Evolutionary conservation across 2,329 filamentous ascomycete species (phyloP).

Genomic region (Fusarium tupiense): DNA sequence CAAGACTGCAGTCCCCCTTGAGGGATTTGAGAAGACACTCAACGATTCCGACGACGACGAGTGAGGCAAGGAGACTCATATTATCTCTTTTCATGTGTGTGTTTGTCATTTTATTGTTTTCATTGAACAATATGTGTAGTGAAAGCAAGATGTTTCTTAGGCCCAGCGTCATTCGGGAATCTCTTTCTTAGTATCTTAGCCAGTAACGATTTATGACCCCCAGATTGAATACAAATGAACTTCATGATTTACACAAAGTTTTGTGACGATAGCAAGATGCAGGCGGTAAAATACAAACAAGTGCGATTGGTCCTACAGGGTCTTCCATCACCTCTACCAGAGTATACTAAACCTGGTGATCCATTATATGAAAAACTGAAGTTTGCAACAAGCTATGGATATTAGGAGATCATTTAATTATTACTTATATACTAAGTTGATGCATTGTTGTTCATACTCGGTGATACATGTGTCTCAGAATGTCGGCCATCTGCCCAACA

Average conservation of each 20-base stretch:
- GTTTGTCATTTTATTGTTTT: not conserved
- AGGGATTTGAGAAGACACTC: slow-evolving; percentile 35
- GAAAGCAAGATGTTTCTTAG: not conserved
- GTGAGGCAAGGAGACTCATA: not conserved
- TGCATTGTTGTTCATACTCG: not conserved
- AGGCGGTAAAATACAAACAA: not conserved
- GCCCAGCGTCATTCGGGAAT: not conserved
- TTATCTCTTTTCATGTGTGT: too few relatives aligned
- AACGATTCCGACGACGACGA: slow-evolving; percentile 35
- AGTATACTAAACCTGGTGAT: not conserved
- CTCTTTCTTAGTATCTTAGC: not conserved
- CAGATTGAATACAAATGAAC: not conserved
- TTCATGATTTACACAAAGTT: not conserved
- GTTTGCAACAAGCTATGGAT: not conserved
- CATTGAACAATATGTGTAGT: not conserved
- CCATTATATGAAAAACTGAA: not conserved
- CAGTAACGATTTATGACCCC: not conserved
- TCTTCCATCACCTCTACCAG: not conserved
- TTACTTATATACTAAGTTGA: not conserved
- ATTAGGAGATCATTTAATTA: too few relatives aligned
- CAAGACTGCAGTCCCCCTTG: slow-evolving; percentile 32
- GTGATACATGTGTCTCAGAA: not conserved
- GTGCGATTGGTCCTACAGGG: not conserved
- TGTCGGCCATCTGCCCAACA: not conserved
- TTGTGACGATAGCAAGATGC: not conserved